These are phyloP conservation scores for Capronia epimyces DNA, from an alignment of 2,329 filamentous ascomycete genomes.

Conservation along the genomic window DNA sequence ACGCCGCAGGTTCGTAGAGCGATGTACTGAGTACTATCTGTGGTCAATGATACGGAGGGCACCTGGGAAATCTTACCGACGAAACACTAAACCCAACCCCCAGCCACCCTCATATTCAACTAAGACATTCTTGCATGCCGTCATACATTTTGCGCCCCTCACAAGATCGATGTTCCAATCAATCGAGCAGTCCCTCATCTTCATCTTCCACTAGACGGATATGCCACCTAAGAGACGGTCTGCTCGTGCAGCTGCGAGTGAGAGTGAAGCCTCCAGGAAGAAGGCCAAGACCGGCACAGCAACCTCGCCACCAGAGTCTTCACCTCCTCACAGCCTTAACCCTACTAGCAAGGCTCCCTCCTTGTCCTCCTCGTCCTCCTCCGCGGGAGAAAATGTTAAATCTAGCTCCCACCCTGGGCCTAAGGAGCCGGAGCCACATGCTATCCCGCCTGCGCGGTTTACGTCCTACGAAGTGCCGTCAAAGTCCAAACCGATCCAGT, in stretches of 20 bases:
- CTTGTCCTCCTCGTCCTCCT: too few species aligned
- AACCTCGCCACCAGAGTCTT: background rate
- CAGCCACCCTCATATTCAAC: too few species aligned
- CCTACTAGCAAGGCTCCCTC: background rate
- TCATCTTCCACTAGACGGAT: too few species aligned
- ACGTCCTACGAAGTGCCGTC: slow-evolving; percentile 1
- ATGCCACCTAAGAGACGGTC: slow-evolving; percentile 1
- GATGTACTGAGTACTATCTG: too few species aligned
- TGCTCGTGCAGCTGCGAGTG: background rate
- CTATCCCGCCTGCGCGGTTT: background rate
- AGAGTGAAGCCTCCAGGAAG: background rate
- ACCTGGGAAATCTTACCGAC: too few species aligned
- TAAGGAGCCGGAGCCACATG: background rate
- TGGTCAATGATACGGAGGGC: too few species aligned
- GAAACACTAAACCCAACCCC: too few species aligned
- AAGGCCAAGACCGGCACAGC: background rate
- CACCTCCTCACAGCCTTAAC: background rate
- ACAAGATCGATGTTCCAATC: too few species aligned
- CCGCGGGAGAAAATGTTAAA: too few species aligned
- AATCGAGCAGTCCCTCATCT: background rate
- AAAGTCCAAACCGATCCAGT: slow-evolving; percentile 5
- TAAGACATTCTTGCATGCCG: too few species aligned
- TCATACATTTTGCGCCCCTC: too few species aligned
- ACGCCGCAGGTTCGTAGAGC: too few species aligned
- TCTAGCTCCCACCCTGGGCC: background rate